Conservation (phyloP, 306 rosid species). For the Canavalia ensiformis region DNA sequence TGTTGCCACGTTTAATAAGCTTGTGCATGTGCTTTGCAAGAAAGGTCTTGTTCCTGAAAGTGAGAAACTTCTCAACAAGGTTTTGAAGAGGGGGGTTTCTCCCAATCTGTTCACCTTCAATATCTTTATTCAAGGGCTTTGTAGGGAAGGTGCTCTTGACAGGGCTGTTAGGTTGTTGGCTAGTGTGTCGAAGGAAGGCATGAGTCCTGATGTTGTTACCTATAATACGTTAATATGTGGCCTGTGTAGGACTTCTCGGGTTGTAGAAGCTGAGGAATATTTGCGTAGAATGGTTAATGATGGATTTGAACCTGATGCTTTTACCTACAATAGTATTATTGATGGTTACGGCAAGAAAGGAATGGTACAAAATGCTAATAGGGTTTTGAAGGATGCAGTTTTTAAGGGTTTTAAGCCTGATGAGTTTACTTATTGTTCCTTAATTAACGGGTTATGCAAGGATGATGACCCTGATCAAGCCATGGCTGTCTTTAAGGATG, state of each 20-base stretch:
- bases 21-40: constrained; percentile 73
- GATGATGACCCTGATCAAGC: constrained; percentile 80
- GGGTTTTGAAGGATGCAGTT: constrained; percentile 76
- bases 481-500: constrained; percentile 72
- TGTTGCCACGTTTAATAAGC: constrained; percentile 81
- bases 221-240: constrained; percentile 85
- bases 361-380: constrained; percentile 73
- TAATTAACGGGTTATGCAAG: constrained; percentile 72
- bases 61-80: constrained; percentile 77
- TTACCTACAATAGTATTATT: constrained; percentile 82
- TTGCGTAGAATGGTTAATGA: constrained; percentile 81
- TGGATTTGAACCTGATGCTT: constrained; percentile 79
- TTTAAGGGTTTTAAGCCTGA: constrained; percentile 89
- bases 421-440: constrained; percentile 85
- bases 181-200: constrained; percentile 63
- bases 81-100: constrained; percentile 78
- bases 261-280: constrained; percentile 74
- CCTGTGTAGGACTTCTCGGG: constrained; percentile 69
- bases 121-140: constrained; percentile 84
- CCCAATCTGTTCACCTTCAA: constrained; percentile 85
- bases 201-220: constrained; percentile 82
- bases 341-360: constrained; percentile 86
- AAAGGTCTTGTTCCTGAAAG: constrained; percentile 77
- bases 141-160: constrained; percentile 64
- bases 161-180: constrained; percentile 64